Percentiles rank a stretch among this genome's conserved stretches.
Evolutionary conservation across 2,329 filamentous ascomycete genomes (phyloP).

Genomic region (Apiospora koreana): DNA sequence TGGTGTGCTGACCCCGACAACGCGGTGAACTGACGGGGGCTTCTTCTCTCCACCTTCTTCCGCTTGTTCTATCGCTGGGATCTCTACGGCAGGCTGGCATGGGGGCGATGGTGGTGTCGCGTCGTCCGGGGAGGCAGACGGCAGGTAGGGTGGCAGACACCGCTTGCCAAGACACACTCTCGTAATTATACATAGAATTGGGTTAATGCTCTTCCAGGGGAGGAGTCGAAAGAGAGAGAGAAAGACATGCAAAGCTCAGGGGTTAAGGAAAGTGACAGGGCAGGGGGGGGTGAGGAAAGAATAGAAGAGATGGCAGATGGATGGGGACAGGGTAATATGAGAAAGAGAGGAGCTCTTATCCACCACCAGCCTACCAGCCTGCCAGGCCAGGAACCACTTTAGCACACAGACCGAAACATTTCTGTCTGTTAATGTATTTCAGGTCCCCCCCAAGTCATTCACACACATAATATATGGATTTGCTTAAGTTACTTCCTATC

Average conservation of each 20-base stretch:
- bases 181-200: neutral
- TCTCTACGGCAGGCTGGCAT: neutral
- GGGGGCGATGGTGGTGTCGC: neutral
- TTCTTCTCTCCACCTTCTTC: slow-evolving; percentile 3
- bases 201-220: neutral
- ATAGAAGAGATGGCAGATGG: too few species aligned
- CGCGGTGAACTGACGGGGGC: neutral
- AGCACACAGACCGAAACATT: slow-evolving; percentile 7
- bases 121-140: neutral
- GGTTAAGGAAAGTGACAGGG: neutral
- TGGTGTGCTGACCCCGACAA: slow-evolving; percentile 1
- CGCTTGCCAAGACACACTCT: neutral
- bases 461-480: neutral
- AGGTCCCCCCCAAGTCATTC: neutral
- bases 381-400: too few species aligned
- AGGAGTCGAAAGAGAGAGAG: neutral
- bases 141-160: neutral
- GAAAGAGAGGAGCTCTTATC: neutral
- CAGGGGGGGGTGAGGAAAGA: neutral
- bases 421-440: neutral
- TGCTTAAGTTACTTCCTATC: neutral
- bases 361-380: too few species aligned
- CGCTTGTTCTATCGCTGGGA: neutral
- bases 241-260: neutral
- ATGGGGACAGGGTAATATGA: slow-evolving; percentile 4